phyloP scores from a whole-genome alignment of 345 rosid species.

The Psidium guajava region DNA sequence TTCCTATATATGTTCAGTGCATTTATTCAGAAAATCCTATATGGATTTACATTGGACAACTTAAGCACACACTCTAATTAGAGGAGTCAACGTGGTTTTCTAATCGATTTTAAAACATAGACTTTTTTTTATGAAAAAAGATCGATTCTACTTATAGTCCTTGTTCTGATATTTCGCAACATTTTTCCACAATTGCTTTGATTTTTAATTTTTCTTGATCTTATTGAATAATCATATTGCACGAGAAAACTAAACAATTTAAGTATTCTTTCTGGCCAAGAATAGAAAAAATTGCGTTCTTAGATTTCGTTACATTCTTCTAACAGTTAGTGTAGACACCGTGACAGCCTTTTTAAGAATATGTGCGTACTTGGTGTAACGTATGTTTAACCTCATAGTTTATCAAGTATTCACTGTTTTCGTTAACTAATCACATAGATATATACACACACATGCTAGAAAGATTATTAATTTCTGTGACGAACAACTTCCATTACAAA shows the following conservation, averaged over 20 bases:
- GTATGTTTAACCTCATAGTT: neutral
- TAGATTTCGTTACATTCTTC: neutral
- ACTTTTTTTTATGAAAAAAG: neutral
- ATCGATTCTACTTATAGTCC: too few relatives aligned
- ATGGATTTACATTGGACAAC: neutral
- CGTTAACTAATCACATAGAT: neutral
- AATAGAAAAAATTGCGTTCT: neutral
- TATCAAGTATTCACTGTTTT: neutral
- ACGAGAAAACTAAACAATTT: neutral
- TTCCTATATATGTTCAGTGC: too few relatives aligned
- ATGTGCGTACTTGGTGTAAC: neutral
- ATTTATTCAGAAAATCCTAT: neutral
- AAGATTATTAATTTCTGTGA: neutral
- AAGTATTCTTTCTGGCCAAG: neutral
- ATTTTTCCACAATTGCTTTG: neutral
- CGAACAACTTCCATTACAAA: neutral
- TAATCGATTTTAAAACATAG: neutral
- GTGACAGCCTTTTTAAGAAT: neutral
- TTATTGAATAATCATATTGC: neutral
- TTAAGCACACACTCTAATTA: neutral
- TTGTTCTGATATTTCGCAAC: neutral
- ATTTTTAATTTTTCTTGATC: neutral
- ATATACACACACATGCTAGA: rapidly evolving
- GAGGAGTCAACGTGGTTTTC: neutral
- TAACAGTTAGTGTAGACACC: neutral